Percentiles rank a stretch among this genome's conserved stretches.
These are phyloP conservation scores for Cytidiella melzeri DNA, from an alignment of 768 basidiomycete genomes.

Conservation along the genomic window DNA sequence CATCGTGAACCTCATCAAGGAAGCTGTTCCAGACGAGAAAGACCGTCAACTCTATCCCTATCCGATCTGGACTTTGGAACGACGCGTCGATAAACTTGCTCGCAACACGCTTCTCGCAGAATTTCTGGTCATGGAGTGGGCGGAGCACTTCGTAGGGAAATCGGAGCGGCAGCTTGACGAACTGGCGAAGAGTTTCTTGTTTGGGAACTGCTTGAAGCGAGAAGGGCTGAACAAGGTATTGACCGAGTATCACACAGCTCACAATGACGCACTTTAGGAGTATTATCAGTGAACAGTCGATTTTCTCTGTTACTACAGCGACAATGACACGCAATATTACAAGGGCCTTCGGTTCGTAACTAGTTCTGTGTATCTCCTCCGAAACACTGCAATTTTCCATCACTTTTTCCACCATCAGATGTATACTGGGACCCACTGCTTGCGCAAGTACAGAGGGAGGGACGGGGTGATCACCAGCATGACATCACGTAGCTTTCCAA, in stretches of 20 bases:
- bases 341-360: too few species aligned
- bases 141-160: constrained; percentile 59
- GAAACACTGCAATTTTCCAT: too few species aligned
- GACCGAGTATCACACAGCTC: constrained; percentile 23
- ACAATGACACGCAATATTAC: too few species aligned
- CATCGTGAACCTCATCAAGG: constrained; percentile 52
- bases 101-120: constrained; percentile 67
- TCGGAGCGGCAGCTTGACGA: constrained; percentile 57
- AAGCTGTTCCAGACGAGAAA: constrained; percentile 42
- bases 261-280: neutral
- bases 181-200: constrained; percentile 71
- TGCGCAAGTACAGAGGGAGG: too few species aligned
- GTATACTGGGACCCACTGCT: too few species aligned
- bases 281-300: neutral
- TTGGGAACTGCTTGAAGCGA: constrained; percentile 61
- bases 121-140: constrained; percentile 69
- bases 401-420: too few species aligned
- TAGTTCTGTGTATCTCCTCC: too few species aligned
- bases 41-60: constrained; percentile 53
- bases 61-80: constrained; percentile 56
- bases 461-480: too few species aligned
- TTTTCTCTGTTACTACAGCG: neutral
- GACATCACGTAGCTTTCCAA: too few species aligned
- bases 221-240: constrained; percentile 44
- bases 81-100: constrained; percentile 51